A percentile compares a stretch with the other conserved stretches of the same genome.
Conservation (phyloP, 2,329 filamentous ascomycete species). For the Shiraia sp. region DNA sequence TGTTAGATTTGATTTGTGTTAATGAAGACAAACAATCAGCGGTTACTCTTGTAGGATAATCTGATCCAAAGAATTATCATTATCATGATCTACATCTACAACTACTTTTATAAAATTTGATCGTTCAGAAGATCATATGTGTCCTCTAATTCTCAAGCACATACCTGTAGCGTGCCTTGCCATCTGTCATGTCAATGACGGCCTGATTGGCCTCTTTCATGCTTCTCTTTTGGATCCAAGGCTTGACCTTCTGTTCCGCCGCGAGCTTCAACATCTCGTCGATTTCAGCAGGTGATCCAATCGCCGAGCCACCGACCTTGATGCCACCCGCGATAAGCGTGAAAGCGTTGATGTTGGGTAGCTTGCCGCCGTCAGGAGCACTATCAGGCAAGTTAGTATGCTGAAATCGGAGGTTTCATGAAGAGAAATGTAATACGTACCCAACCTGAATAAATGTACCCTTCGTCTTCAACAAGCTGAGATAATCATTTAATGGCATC, state of each 20-base stretch:
- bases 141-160: slow-evolving; percentile 31
- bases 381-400: slow-evolving; percentile 1
- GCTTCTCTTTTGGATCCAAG: slow-evolving; percentile 64
- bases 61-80: too few species aligned
- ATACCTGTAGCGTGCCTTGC: slow-evolving; percentile 55
- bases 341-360: slow-evolving; percentile 57
- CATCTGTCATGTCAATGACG: slow-evolving; percentile 60
- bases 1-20: too few species aligned
- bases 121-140: too few species aligned
- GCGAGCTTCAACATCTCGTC: slow-evolving; percentile 57
- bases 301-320: slow-evolving; percentile 28
- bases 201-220: slow-evolving; percentile 60
- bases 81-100: too few species aligned
- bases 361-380: slow-evolving; percentile 33
- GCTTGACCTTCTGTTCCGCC: slow-evolving; percentile 60
- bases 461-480: slow-evolving; percentile 60
- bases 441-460: slow-evolving; percentile 70
- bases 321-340: slow-evolving; percentile 48
- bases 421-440: neutral
- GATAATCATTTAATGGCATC: slow-evolving; percentile 63
- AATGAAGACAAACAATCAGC: too few species aligned
- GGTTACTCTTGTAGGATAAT: too few species aligned
- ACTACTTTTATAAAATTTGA: too few species aligned
- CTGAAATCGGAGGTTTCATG: neutral
- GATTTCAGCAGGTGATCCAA: slow-evolving; percentile 29